Conservation (phyloP, 495 filamentous ascomycete species). For the Neurospora discreta region DNA sequence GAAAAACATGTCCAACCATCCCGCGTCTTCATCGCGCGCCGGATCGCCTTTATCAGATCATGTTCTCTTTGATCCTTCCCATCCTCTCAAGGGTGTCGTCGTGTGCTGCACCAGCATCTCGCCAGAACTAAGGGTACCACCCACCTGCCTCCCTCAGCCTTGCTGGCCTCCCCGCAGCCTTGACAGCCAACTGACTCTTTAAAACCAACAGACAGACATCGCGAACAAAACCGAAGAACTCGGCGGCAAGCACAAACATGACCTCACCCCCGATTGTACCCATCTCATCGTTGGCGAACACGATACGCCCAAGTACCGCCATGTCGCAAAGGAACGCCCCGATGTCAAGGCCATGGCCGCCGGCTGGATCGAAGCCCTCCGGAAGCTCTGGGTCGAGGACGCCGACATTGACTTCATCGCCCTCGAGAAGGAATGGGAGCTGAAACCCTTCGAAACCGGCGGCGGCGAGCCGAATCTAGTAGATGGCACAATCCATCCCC, state of each 20-base stretch:
- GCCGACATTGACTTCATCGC: constrained; percentile 63
- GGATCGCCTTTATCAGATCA: constrained; percentile 1
- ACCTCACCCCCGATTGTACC: constrained; percentile 93
- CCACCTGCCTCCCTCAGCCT: constrained; percentile 16
- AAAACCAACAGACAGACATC: constrained; percentile 50
- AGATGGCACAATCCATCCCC: constrained; percentile 5
- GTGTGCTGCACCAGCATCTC: constrained; percentile 87
- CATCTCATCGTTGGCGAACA: constrained; percentile 86
- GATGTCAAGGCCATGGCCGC: constrained; percentile 73
- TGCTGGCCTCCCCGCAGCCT: neutral
- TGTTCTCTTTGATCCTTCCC: constrained; percentile 30
- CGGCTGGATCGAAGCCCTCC: constrained; percentile 76
- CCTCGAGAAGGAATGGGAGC: constrained; percentile 37
- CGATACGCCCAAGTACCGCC: constrained; percentile 85
- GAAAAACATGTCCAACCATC: neutral
- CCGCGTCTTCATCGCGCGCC: neutral
- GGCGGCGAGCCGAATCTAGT: constrained; percentile 19
- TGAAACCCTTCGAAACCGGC: constrained; percentile 31
- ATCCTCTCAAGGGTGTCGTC: constrained; percentile 68
- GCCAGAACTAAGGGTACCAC: constrained; percentile 62
- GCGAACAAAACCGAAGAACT: constrained; percentile 61
- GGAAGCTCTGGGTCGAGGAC: constrained; percentile 70
- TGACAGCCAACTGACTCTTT: constrained; percentile 3
- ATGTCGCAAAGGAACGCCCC: constrained; percentile 77
- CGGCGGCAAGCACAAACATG: constrained; percentile 74